A percentile compares a stretch with the other conserved stretches of the same genome.
phyloP scores from a whole-genome alignment of 2,329 filamentous ascomycete genomes.

The Botryotinia globosa region DNA sequence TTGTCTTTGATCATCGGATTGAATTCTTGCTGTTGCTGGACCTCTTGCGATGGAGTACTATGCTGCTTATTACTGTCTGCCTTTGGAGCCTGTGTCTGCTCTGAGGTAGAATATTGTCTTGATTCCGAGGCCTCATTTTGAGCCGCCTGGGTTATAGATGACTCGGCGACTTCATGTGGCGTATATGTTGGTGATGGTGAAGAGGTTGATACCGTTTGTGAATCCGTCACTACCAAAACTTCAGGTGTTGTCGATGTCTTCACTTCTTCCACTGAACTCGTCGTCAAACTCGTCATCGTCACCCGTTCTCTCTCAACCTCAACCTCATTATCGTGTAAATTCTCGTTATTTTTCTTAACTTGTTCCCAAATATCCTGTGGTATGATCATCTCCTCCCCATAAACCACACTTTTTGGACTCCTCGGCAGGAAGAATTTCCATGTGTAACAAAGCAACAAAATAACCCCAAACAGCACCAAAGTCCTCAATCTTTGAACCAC shows the following conservation, averaged over 20 bases:
- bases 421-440: conserved; percentile 6
- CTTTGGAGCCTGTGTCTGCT: background rate
- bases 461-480: background rate
- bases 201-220: background rate
- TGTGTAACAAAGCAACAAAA: background rate
- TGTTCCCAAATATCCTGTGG: background rate
- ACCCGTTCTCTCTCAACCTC: background rate
- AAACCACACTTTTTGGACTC: background rate
- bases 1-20: conserved; percentile 25
- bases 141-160: background rate
- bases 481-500: background rate
- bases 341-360: background rate
- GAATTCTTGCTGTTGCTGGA: background rate
- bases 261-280: background rate
- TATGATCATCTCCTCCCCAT: background rate
- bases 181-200: background rate
- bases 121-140: background rate
- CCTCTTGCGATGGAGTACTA: background rate
- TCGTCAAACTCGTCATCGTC: background rate
- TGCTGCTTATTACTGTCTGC: background rate
- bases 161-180: background rate
- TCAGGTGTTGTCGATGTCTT: background rate
- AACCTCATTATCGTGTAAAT: background rate
- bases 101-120: background rate
- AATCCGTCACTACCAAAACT: background rate